phyloP scores from a whole-genome alignment of 805 yeast species.

The Candida oleophila region DNA sequence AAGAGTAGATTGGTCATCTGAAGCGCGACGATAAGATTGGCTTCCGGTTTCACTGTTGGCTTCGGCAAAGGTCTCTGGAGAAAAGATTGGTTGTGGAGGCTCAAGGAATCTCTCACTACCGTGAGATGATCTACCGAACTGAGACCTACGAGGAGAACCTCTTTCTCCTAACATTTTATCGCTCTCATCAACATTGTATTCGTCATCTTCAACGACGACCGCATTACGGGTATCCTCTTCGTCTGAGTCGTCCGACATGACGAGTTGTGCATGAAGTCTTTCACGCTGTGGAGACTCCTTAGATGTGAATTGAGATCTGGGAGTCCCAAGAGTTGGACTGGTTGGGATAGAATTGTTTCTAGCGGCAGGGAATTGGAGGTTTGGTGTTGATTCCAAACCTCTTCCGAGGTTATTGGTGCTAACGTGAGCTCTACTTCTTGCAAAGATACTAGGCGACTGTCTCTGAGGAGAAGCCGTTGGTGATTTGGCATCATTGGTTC shows the following conservation, averaged over 20 bases:
- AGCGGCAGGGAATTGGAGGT: slow-evolving; percentile 13
- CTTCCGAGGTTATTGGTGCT: slow-evolving; percentile 3
- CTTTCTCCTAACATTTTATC: slow-evolving; percentile 15
- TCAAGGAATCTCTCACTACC: slow-evolving; percentile 53
- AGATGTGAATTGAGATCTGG: slow-evolving; percentile 66
- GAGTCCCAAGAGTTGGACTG: slow-evolving; percentile 28
- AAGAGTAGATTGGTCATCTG: slow-evolving; percentile 30
- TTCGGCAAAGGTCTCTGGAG: slow-evolving; percentile 61
- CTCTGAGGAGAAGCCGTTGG: slow-evolving; percentile 13
- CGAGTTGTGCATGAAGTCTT: slow-evolving; percentile 44
- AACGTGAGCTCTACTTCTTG: slow-evolving; percentile 32
- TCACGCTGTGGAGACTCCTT: slow-evolving; percentile 72
- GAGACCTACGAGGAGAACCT: slow-evolving; percentile 37
- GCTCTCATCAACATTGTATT: slow-evolving; percentile 10
- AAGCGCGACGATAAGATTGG: not conserved
- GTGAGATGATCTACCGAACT: slow-evolving; percentile 23
- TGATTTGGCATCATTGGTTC: slow-evolving; percentile 4
- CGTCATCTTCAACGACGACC: slow-evolving; percentile 22
- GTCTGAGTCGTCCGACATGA: slow-evolving; percentile 39
- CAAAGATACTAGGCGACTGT: slow-evolving; percentile 44
- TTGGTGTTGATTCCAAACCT: slow-evolving; percentile 17
- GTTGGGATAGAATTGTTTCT: not conserved
- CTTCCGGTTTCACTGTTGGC: slow-evolving; percentile 39
- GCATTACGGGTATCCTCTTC: not conserved
- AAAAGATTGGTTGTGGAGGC: slow-evolving; percentile 66